These are phyloP conservation scores for Metarhizium rileyi DNA, from an alignment of 2,329 filamentous ascomycete genomes.

Conservation along the genomic window DNA sequence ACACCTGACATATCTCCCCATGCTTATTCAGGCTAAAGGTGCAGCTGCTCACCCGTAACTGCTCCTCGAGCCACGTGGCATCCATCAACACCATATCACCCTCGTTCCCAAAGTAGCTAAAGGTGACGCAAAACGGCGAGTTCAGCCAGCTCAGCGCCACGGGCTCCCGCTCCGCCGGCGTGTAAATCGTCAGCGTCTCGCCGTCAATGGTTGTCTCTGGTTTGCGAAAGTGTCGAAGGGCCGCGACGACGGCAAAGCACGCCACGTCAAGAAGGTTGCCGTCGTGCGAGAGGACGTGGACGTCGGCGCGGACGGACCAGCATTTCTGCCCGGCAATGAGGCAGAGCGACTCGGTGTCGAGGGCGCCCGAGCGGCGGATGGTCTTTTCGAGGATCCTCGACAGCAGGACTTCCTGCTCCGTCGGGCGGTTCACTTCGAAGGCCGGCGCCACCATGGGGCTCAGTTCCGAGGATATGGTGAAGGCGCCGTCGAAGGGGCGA, in stretches of 20 bases:
- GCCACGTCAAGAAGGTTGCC: slow-evolving; percentile 81
- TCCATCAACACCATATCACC: slow-evolving; percentile 56
- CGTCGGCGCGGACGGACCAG: slow-evolving; percentile 83
- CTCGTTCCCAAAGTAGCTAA: slow-evolving; percentile 64
- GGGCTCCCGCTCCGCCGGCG: slow-evolving; percentile 75
- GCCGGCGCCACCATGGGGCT: slow-evolving; percentile 85
- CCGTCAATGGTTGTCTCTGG: slow-evolving; percentile 83
- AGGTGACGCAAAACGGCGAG: slow-evolving; percentile 83
- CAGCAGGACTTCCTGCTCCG: slow-evolving; percentile 75
- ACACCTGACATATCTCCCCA: slow-evolving; percentile 83
- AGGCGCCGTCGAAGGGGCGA: slow-evolving; percentile 89
- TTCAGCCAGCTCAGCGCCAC: slow-evolving; percentile 86
- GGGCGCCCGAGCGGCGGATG: slow-evolving; percentile 78
- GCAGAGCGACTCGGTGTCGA: slow-evolving; percentile 93
- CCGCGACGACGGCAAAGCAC: slow-evolving; percentile 80
- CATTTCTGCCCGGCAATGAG: slow-evolving; percentile 84
- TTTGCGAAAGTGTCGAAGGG: slow-evolving; percentile 81
- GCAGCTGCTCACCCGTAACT: slow-evolving; percentile 61
- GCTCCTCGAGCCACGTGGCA: slow-evolving; percentile 64
- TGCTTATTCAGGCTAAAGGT: slow-evolving; percentile 82
- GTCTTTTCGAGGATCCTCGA: slow-evolving; percentile 89
- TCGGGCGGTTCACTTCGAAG: slow-evolving; percentile 77
- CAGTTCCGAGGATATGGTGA: slow-evolving; percentile 84
- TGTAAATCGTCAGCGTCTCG: slow-evolving; percentile 76
- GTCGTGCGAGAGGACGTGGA: slow-evolving; percentile 86